These are phyloP conservation scores for Rhizopus stolonifer DNA, from an alignment of 371 early-diverging fungal genomes.

Conservation along the genomic window DNA sequence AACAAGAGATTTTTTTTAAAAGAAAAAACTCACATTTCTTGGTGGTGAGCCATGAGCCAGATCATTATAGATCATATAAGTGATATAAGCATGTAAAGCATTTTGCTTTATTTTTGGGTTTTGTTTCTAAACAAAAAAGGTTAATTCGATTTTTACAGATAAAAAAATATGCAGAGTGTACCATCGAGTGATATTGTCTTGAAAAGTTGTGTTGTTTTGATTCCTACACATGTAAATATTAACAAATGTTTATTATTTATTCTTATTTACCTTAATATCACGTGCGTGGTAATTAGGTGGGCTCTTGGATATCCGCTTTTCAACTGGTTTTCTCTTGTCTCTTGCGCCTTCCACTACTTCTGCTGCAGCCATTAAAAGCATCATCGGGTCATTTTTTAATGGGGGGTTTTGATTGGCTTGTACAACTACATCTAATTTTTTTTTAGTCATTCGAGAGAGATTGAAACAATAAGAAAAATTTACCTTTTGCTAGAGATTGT, in stretches of 20 bases:
- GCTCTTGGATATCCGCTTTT: neutral
- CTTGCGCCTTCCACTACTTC: conserved; percentile 28
- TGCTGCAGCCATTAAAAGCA: conserved; percentile 50
- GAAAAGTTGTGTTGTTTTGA: conserved; percentile 17
- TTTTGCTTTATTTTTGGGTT: conserved; percentile 57
- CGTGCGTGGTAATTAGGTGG: conserved; percentile 2
- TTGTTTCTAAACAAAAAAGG: conserved; percentile 34
- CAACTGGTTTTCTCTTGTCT: conserved; percentile 7
- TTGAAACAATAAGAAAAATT: too few relatives aligned
- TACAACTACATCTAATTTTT: conserved; percentile 3
- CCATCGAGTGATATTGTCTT: conserved; percentile 30
- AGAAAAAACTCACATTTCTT: neutral
- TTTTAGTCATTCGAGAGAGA: neutral
- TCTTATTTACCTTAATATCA: conserved; percentile 7
- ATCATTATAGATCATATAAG: conserved; percentile 60
- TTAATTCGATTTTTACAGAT: conserved; percentile 9
- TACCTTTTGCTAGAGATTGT: neutral
- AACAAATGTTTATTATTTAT: neutral
- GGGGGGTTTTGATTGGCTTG: conserved; percentile 6
- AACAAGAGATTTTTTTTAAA: neutral
- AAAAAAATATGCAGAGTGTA: conserved; percentile 1
- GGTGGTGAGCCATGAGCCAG: conserved; percentile 28
- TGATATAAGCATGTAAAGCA: conserved; percentile 60
- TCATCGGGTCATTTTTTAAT: conserved; percentile 38
- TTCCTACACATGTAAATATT: neutral